Base-by-base conservation (phyloP, 352 stramenopile species). In the Thraustochytrium sp. region DNA sequence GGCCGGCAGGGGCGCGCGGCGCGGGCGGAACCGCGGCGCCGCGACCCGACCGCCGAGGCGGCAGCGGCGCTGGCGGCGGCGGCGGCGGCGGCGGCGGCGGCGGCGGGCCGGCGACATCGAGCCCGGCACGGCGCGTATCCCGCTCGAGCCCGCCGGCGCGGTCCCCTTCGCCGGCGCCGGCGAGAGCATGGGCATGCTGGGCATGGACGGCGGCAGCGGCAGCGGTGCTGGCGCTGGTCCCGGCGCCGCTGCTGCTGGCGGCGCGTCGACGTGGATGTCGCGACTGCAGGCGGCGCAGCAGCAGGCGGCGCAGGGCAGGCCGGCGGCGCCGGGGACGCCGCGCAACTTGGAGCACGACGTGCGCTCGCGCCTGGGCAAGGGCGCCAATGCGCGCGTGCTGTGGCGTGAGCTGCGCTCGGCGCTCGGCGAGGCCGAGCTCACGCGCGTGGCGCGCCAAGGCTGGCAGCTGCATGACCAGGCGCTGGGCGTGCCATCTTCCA, bases 241-340 rank as follows among this genome's bases (percentile, higher is more conserved):
- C 5, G 42, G 5, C 5, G 42, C 42, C 5, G 42, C 42, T 16
- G 42, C 42, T 16, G 42, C 42, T 16, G 42, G 5, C 5, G 42
- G 5, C 5, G 42, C 42, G 31, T 63, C 54, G 54, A 37, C 59
- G 38, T 72, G 59, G 59, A n/a, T 72, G 13, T 16, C 59, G 38
- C 59, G 59, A 31, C 59, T 72, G 34, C 59, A 72, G 59, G 59
- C 59, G n/a, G n/a, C n/a, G n/a, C n/a, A n/a, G n/a, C 59, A 44
- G 34, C 59, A 72, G 59, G 59, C 59, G 26, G 16, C 59, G 34
- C 59, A 72, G 59, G 11, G 38, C 59, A 31, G 23, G 38, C 5
- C 8, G 59, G 11, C 38, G 59, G 59, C 59, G 38, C 5, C 8
- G 59, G 11, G 42, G 59, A 29, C 16, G 59, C 16, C 26, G 9